phyloP scores from a whole-genome alignment of 2,329 filamentous ascomycete genomes.

The Stagonosporopsis rhizophila region DNA sequence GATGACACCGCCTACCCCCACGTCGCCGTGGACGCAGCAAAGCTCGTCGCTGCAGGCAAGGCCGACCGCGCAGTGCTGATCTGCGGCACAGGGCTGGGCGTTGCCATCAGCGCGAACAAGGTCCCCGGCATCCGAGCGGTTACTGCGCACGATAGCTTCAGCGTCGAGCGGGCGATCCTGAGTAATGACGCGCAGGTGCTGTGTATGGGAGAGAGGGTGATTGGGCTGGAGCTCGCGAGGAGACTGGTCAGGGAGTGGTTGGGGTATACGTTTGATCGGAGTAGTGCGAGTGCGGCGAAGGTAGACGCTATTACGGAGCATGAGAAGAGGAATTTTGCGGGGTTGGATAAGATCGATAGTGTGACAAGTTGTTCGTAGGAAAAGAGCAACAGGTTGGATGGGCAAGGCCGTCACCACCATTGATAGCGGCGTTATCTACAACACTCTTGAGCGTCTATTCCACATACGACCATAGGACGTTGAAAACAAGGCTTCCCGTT shows the following conservation, averaged over 20 bases:
- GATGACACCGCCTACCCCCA: slow-evolving; percentile 87
- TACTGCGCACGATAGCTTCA: slow-evolving; percentile 86
- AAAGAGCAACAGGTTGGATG: too few species aligned
- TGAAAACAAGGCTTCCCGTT: too few species aligned
- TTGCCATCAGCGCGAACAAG: slow-evolving; percentile 90
- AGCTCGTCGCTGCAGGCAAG: slow-evolving; percentile 66
- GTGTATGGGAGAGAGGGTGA: slow-evolving; percentile 84
- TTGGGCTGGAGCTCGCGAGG: slow-evolving; percentile 81
- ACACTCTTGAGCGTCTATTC: too few species aligned
- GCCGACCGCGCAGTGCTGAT: slow-evolving; percentile 81
- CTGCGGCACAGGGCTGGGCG: slow-evolving; percentile 85
- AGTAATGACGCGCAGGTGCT: slow-evolving; percentile 89
- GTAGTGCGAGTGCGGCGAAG: slow-evolving; percentile 66
- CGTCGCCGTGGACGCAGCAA: slow-evolving; percentile 75
- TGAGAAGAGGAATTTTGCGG: slow-evolving; percentile 50
- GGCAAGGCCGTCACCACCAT: too few species aligned
- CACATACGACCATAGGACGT: too few species aligned
- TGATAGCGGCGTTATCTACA: too few species aligned
- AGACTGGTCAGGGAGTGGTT: slow-evolving; percentile 82
- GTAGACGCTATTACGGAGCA: slow-evolving; percentile 59
- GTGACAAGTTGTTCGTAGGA: slow-evolving; percentile 4
- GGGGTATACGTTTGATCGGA: slow-evolving; percentile 78
- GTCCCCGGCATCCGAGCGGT: slow-evolving; percentile 85
- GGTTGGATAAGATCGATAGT: slow-evolving; percentile 22
- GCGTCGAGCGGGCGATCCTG: slow-evolving; percentile 78